These are phyloP conservation scores for Aschersonia sp. DNA, from an alignment of 2,329 filamentous ascomycete species.

Conservation along the genomic window DNA sequence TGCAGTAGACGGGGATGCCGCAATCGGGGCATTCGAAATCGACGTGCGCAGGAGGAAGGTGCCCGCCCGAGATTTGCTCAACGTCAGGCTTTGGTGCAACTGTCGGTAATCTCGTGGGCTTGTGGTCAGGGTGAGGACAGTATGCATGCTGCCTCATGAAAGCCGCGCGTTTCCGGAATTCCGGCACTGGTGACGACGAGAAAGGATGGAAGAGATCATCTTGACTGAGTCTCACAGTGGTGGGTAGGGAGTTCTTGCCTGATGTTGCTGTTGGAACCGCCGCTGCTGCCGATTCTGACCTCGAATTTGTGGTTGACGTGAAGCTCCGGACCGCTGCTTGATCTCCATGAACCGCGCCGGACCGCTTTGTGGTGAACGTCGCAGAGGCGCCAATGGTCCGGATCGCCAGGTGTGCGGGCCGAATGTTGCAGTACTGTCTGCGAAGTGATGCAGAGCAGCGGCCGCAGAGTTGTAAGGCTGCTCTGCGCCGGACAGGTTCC, in stretches of 20 bases:
- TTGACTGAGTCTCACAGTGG: constrained; percentile 34
- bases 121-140: constrained; percentile 83
- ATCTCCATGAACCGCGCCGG: constrained; percentile 7
- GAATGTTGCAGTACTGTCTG: constrained; percentile 12
- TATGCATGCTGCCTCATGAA: constrained; percentile 89
- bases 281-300: constrained; percentile 13
- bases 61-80: constrained; percentile 37
- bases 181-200: constrained; percentile 73
- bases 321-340: constrained; percentile 12
- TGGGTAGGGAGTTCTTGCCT: constrained; percentile 9
- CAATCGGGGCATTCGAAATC: constrained; percentile 94
- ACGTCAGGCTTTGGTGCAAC: constrained; percentile 50
- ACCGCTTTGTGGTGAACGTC: constrained; percentile 6
- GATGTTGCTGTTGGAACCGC: not conserved
- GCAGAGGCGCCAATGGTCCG: constrained; percentile 12
- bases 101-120: constrained; percentile 53
- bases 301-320: constrained; percentile 12
- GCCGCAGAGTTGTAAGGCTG: constrained; percentile 23
- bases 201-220: constrained; percentile 92
- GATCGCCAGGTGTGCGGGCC: constrained; percentile 11
- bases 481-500: constrained; percentile 25
- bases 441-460: constrained; percentile 22
- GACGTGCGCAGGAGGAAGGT: constrained; percentile 62
- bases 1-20: constrained; percentile 86
- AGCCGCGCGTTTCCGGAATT: constrained; percentile 74